Percentiles rank a stretch among this genome's conserved stretches.
phyloP scores from a whole-genome alignment of 2,329 filamentous ascomycete species.

The Orbilia quercus region DNA sequence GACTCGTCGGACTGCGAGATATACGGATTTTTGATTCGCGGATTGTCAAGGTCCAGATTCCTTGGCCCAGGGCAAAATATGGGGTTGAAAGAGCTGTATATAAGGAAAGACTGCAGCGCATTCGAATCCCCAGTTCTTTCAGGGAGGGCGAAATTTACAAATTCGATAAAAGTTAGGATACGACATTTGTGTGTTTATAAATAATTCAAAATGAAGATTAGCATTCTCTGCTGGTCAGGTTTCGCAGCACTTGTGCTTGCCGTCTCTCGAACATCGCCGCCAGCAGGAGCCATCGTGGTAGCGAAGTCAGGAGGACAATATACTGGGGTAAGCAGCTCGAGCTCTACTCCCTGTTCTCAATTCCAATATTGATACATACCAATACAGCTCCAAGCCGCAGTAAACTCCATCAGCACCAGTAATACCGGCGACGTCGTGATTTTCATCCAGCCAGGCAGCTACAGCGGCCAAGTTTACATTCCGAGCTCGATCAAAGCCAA shows the following conservation, averaged over 20 bases:
- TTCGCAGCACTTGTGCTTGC: constrained; percentile 55
- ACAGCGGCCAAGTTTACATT: constrained; percentile 72
- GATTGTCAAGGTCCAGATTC: too few species aligned
- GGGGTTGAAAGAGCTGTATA: too few species aligned
- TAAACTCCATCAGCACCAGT: constrained; percentile 70
- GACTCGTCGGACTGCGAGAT: too few species aligned
- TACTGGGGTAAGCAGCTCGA: constrained; percentile 61
- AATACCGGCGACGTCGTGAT: constrained; percentile 69
- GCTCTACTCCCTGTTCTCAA: constrained; percentile 36
- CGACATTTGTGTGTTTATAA: neutral
- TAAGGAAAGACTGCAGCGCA: too few species aligned
- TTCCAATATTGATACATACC: neutral
- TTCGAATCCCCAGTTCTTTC: too few species aligned
- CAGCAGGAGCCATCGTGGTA: constrained; percentile 68
- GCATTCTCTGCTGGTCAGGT: constrained; percentile 25
- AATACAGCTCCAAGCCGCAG: constrained; percentile 68
- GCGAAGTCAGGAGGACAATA: constrained; percentile 64
- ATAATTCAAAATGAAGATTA: constrained; percentile 39
- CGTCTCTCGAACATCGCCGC: constrained; percentile 65
- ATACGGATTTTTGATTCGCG: too few species aligned
- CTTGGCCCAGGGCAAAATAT: too few species aligned
- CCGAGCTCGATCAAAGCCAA: constrained; percentile 64
- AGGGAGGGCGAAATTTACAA: too few species aligned
- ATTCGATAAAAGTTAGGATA: too few species aligned
- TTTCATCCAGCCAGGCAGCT: constrained; percentile 72